Evolutionary conservation across 2,329 filamentous ascomycete species (phyloP).

Genomic region (Parastagonospora nodorum): DNA sequence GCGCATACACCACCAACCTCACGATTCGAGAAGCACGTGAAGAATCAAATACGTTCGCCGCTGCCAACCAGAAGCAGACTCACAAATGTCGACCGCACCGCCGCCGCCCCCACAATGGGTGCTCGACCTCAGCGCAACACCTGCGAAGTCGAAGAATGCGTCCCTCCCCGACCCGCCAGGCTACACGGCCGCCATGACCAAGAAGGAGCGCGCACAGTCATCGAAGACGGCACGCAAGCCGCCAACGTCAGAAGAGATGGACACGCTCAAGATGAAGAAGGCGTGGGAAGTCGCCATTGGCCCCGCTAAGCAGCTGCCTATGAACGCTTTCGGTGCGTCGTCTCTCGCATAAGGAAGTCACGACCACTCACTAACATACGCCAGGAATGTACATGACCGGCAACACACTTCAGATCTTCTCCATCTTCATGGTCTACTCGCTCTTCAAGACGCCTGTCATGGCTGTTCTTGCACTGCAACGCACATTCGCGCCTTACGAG

Average conservation of each 20-base stretch:
- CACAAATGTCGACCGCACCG: constrained; percentile 26
- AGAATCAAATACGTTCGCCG: too few relatives aligned
- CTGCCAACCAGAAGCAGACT: background rate
- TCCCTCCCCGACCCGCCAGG: constrained; percentile 85
- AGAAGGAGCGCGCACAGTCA: constrained; percentile 44
- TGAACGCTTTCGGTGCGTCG: constrained; percentile 84
- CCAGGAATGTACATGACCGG: constrained; percentile 97
- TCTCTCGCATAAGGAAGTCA: background rate
- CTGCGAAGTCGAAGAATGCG: constrained; percentile 68
- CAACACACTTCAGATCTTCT: constrained; percentile 97
- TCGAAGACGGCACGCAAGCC: constrained; percentile 62
- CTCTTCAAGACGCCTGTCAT: constrained; percentile 95
- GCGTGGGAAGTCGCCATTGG: constrained; percentile 96
- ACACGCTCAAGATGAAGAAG: constrained; percentile 96
- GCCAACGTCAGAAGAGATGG: constrained; percentile 82
- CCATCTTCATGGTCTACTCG: constrained; percentile 99
- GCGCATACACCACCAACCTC: constrained; percentile 10
- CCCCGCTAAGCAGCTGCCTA: constrained; percentile 90
- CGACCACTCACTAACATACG: background rate
- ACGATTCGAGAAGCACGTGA: background rate
- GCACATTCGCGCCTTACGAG: constrained; percentile 90
- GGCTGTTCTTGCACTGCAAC: constrained; percentile 80
- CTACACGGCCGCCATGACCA: constrained; percentile 63
- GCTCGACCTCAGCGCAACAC: constrained; percentile 73
- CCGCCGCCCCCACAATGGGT: constrained; percentile 77